Evolutionary conservation across 306 rosid genomes (phyloP).

Genomic region (Mimosa pudica): DNA sequence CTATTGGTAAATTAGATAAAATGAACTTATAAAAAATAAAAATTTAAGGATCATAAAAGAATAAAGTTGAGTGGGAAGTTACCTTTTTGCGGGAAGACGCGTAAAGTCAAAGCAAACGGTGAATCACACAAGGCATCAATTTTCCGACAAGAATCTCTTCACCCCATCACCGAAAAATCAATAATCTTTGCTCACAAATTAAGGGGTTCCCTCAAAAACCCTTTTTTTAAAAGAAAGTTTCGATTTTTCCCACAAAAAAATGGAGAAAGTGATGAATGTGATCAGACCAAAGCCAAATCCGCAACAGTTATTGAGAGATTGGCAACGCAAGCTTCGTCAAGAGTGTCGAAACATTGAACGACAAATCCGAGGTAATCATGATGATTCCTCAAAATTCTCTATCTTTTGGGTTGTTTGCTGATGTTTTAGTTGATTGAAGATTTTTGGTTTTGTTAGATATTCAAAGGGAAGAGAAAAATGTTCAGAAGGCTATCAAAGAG

Average conservation of each 20-base stretch:
- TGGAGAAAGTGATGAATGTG: slow-evolving; percentile 78
- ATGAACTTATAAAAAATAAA: no score
- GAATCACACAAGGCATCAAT: not conserved
- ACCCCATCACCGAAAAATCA: not conserved
- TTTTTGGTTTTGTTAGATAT: slow-evolving; percentile 57
- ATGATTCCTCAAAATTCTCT: slow-evolving; percentile 6
- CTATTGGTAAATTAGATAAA: no score
- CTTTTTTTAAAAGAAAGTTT: not conserved
- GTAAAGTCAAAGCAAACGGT: slow-evolving; percentile 25
- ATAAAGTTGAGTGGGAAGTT: not conserved
- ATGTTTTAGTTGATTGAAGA: slow-evolving; percentile 10
- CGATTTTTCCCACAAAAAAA: slow-evolving; percentile 30
- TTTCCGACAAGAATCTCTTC: not conserved
- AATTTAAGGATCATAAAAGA: no score
- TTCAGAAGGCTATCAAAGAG: slow-evolving; percentile 85
- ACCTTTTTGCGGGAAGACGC: slow-evolving; percentile 23
- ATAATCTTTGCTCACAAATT: slow-evolving; percentile 21
- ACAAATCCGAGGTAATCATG: slow-evolving; percentile 71
- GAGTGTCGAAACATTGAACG: slow-evolving; percentile 92
- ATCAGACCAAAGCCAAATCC: slow-evolving; percentile 77
- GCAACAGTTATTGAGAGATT: slow-evolving; percentile 69
- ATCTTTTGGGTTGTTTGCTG: not conserved
- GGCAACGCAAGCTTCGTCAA: slow-evolving; percentile 93
- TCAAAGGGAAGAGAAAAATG: slow-evolving; percentile 85
- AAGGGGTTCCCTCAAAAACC: not conserved